Evolutionary conservation across 2,329 filamentous ascomycete genomes (phyloP), one percentile per base, ranked within the genome.

Genomic region (Cercospora berteroae): DNA sequence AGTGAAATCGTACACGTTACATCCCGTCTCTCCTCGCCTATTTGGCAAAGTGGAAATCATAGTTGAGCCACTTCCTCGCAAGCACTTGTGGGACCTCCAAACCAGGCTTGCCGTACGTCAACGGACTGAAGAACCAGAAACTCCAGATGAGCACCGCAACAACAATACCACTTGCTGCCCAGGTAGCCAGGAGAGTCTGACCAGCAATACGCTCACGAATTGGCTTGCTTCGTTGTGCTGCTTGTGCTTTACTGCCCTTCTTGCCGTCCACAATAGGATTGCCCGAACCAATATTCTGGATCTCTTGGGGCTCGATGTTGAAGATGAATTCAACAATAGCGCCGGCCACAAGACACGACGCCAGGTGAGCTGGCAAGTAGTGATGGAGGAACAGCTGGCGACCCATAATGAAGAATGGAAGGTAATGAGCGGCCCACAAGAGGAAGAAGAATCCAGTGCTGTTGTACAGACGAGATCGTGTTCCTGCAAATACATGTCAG

Each of bases 361-460:
- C 94, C 10, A 99, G 85, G 77, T 99, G 95, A 0, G 95, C 93
- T 0, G 95, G 95, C 3, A 99, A 87, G 78, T 99, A 99, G 81
- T 99, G 95, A 80, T 99, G 95, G 73, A 99, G 81, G 88, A 99
- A 99, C 71, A 97, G 89, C 80, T 99, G 94, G 74, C 94, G 93
- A 66, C 94, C 94, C 94, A 99, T 99, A 71, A 97, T 88, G 83
- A 89, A 99, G 85, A 99, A 99, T 62, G 94, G 94, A 80, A 97
- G 88, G 84, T 97, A 99, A 80, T 99, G 95, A 2, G 93, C 94
- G 13, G 92, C 93, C 95, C 95, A 99, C 65, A 93, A 93, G 66
- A 99, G 87, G 88, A 97, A 98, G 84, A 99, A 96, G 87, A 99
- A 99, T 25, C 95, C 95, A 0, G 95, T 98, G 64, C 93, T 97